Evolutionary conservation across 441 rosid species (phyloP).

Genomic region (Populus hybrid): DNA sequence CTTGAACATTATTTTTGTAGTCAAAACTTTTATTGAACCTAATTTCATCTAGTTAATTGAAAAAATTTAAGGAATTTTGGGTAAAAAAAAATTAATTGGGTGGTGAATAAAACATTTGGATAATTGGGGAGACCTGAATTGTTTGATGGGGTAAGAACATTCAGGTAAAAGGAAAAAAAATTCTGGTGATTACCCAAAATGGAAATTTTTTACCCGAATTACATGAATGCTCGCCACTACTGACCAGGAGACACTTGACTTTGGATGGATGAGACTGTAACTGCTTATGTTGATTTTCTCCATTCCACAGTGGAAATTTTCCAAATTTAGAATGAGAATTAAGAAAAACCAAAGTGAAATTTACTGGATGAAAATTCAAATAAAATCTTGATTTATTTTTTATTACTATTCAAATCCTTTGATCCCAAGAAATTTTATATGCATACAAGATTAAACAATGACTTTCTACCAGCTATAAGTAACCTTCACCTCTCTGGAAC

Average conservation of each 20-base stretch:
- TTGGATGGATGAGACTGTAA: neutral
- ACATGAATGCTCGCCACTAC: neutral
- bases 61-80: neutral
- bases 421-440: neutral
- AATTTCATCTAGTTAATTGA: neutral
- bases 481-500: neutral
- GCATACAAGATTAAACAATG: neutral
- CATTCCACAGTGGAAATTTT: neutral
- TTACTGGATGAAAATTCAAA: neutral
- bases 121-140: neutral
- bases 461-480: neutral
- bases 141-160: neutral
- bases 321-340: neutral
- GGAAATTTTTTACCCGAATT: neutral
- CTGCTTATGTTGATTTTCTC: neutral
- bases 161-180: neutral
- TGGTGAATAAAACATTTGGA: neutral
- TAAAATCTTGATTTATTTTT: neutral
- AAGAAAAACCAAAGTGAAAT: neutral
- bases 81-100: neutral
- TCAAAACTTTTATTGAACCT: neutral
- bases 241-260: neutral
- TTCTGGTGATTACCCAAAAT: neutral
- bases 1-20: neutral
- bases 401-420: neutral